Evolutionary conservation across 108 stramenopile genomes (phyloP).

Genomic region (Pseudonitzschia multiseries): DNA sequence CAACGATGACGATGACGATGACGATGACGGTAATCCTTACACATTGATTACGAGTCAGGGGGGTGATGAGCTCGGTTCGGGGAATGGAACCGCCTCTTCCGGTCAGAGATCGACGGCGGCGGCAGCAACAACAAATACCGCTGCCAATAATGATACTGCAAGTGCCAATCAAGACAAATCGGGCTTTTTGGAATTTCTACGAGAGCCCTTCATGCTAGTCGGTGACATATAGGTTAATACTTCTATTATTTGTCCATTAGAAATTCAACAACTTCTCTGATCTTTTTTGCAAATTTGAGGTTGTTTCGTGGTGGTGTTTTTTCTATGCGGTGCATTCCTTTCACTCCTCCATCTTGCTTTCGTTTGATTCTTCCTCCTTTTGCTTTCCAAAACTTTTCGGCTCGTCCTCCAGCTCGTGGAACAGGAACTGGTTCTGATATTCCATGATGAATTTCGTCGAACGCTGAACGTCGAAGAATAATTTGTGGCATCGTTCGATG

Average conservation of each 20-base stretch:
- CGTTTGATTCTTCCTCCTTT: conserved; percentile 12
- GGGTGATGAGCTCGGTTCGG: not conserved
- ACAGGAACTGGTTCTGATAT: conserved; percentile 96
- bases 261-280: not conserved
- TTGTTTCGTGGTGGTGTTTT: not conserved
- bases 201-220: conserved; percentile 40
- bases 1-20: not conserved
- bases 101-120: not conserved
- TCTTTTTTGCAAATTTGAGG: too few relatives aligned
- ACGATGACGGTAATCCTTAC: not conserved
- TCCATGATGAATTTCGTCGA: conserved; percentile 99
- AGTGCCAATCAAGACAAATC: conserved; percentile 15
- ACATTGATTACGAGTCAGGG: not conserved
- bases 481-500: conserved; percentile 84
- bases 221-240: conserved; percentile 27
- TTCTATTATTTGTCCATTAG: not conserved
- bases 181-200: conserved; percentile 37
- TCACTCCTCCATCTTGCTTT: conserved; percentile 38
- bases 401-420: conserved; percentile 61
- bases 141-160: not conserved
- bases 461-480: conserved; percentile 98
- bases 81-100: not conserved
- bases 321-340: not conserved
- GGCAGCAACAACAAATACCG: not conserved
- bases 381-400: not conserved